Evolutionary conservation across 345 rosid genomes (phyloP).

Genomic region (Eutrema japonicum): DNA sequence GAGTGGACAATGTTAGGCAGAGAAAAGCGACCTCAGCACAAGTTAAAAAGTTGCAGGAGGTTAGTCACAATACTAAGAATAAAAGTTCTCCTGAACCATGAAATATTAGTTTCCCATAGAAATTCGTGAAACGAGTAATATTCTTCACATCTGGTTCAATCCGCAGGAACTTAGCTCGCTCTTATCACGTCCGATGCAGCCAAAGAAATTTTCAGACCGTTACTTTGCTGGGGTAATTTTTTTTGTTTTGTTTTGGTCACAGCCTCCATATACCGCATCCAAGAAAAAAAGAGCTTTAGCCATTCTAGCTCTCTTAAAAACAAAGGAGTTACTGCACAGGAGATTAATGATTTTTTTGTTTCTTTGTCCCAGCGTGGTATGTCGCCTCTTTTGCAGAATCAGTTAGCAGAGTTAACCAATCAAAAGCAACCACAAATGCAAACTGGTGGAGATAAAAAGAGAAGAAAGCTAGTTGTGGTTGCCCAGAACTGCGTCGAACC

Average conservation of each 20-base stretch:
- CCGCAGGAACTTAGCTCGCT: conserved; percentile 71
- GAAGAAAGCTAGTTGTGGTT: conserved; percentile 71
- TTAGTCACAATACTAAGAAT: conserved; percentile 32
- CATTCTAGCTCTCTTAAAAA: conserved; percentile 15
- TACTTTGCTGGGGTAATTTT: conserved; percentile 85
- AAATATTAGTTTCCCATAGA: neutral
- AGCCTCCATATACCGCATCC: neutral
- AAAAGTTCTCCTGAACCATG: conserved; percentile 7
- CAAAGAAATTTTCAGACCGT: conserved; percentile 80
- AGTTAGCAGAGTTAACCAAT: conserved; percentile 67
- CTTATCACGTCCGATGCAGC: conserved; percentile 80
- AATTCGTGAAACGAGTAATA: neutral
- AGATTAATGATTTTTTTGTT: neutral
- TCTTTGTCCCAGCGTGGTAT: conserved; percentile 67
- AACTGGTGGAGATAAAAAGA: conserved; percentile 50
- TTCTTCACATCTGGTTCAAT: conserved; percentile 34
- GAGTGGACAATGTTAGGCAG: conserved; percentile 63
- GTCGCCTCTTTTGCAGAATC: conserved; percentile 72
- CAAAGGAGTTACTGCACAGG: conserved; percentile 9
- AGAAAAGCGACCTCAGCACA: conserved; percentile 62
- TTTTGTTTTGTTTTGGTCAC: neutral
- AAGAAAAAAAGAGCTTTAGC: conserved; percentile 3
- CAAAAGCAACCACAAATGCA: conserved; percentile 45
- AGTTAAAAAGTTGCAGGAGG: conserved; percentile 73
- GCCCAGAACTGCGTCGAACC: conserved; percentile 92